Percentiles rank a stretch among this genome's conserved stretches.
Conservation (phyloP, 2,329 filamentous ascomycete genomes). For the Aspergillus ochraceoroseus region DNA sequence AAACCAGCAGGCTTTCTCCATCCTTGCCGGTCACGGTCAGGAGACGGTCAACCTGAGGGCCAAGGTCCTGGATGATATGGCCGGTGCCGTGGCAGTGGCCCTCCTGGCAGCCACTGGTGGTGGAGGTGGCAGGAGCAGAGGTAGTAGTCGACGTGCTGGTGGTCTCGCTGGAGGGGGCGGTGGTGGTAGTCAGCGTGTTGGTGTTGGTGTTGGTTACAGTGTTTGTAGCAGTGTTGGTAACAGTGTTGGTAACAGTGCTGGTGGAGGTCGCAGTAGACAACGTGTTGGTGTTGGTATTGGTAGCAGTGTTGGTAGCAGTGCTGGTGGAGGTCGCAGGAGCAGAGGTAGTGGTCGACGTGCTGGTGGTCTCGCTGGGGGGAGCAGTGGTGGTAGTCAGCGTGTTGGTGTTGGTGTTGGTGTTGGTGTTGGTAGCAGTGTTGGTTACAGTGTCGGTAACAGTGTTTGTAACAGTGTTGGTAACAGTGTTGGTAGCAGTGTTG, state of each 20-base stretch:
- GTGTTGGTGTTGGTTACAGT: neutral
- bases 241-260: neutral
- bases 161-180: neutral
- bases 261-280: neutral
- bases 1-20: constrained; percentile 22
- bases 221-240: neutral
- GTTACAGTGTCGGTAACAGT: neutral
- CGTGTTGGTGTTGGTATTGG: neutral
- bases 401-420: neutral
- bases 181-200: neutral
- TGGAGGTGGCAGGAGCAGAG: neutral
- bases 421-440: neutral
- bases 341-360: neutral
- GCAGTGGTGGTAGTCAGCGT: constrained; percentile 1
- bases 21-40: constrained; percentile 31
- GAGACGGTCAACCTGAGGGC: constrained; percentile 29
- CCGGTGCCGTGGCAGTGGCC: constrained; percentile 23
- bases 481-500: neutral
- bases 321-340: neutral
- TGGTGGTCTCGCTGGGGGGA: neutral
- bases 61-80: constrained; percentile 31
- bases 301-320: neutral
- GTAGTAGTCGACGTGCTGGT: neutral
- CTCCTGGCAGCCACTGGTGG: constrained; percentile 14
- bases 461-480: neutral